These are phyloP conservation scores for Termitomyces sp. DNA, from an alignment of 768 basidiomycete species.

Conservation along the genomic window DNA sequence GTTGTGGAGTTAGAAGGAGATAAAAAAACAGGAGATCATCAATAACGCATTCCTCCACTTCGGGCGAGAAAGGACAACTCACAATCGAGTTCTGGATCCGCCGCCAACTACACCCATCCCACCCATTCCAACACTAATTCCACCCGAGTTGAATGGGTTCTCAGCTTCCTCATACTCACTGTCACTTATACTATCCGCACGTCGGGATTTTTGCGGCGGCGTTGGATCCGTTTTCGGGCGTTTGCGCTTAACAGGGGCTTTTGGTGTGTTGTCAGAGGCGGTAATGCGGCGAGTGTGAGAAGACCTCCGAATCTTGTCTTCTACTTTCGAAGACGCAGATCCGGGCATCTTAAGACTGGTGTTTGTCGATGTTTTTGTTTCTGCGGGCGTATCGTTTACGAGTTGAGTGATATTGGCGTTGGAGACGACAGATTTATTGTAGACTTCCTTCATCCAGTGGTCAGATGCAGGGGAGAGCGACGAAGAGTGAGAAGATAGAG, in stretches of 20 bases:
- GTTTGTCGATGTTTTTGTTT: neutral
- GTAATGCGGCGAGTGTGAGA: neutral
- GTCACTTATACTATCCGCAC: constrained; percentile 28
- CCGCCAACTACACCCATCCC: constrained; percentile 38
- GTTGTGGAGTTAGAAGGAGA: neutral
- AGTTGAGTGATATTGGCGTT: constrained; percentile 3
- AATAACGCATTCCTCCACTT: constrained; percentile 10
- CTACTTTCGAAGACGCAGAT: constrained; percentile 4
- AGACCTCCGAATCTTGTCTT: neutral
- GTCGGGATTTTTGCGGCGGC: constrained; percentile 12
- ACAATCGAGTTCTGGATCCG: constrained; percentile 35
- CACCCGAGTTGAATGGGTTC: constrained; percentile 23
- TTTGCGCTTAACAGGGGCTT: constrained; percentile 21
- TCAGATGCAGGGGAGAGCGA: constrained; percentile 20
- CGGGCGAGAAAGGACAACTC: constrained; percentile 21
- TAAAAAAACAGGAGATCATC: constrained; percentile 12
- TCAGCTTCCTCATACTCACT: constrained; percentile 38
- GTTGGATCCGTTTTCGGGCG: constrained; percentile 18
- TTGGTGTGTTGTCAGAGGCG: constrained; percentile 8
- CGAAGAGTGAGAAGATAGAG: constrained; percentile 16
- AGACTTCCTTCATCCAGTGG: constrained; percentile 20
- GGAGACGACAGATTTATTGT: constrained; percentile 10
- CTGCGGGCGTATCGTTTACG: neutral
- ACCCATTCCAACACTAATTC: constrained; percentile 45
- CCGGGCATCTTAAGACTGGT: neutral